Evolutionary conservation across 1,284 basidiomycete species (phyloP), one percentile per base, ranked within the genome.

Genomic region (Hortiboletus rubellus): DNA sequence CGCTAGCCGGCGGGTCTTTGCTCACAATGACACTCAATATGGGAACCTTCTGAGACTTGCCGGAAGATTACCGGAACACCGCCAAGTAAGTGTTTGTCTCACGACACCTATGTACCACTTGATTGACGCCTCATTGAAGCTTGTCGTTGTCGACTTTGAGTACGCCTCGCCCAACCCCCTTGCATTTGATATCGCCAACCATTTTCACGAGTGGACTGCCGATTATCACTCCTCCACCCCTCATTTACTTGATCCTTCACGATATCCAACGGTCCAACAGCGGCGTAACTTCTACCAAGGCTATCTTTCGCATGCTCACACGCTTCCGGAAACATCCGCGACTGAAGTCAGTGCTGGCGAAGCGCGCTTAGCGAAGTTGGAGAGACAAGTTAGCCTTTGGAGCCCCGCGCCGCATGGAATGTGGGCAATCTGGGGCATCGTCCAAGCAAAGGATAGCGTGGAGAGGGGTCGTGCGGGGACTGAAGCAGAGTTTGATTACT

Each of bases 81-180:
- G 82, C 55, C 86, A 88, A 79, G 89, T 89, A 64, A 64, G 80
- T 60, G 24, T 49, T 52, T 45, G 12, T 46, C 52, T 11, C 24
- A 12, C n/a, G 27, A 46, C 34, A 31, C 31, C 34, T 30, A 22
- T 22, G 22, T 22, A 55, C 36, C 57, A 24, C 46, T 57, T 34
- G 31, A 46, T 52, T 65, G 52, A 61, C 51, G 34, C 56, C 51
- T 55, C 55, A 43, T 42, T 57, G 50, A 68, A 94, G 90, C 87
- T 96, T 65, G 91, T 96, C 68, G 92, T 97, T 38, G 92, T 97
- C 61, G 94, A 97, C 74, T 97, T 96, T 70, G 95, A 98, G 76
- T 98, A 97, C 69, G 92, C 94, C 9, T 82, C 87, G 0, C 89
- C 91, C 3, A 97, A 96, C 71, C 86, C 92, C 31, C 86, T 93